Base-by-base conservation (phyloP, 2,329 filamentous ascomycete genomes). In the Colletotrichum truncatum region DNA sequence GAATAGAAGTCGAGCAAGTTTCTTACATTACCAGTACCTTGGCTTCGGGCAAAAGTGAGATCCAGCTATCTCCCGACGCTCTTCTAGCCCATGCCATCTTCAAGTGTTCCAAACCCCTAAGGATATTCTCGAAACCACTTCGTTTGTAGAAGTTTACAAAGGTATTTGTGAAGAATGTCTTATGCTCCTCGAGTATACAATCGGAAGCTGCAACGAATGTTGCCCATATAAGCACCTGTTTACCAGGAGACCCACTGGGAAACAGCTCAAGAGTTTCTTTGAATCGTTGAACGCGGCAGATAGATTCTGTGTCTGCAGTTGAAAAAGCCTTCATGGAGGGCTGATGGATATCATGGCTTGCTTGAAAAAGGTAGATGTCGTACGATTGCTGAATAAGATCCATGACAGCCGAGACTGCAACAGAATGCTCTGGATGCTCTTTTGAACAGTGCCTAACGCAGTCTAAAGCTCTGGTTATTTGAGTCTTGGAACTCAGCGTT, bases 141-240 rank as follows among this genome's bases (percentile, higher is more conserved):
- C 72, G n/a, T 0, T 65, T 57, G 26, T 73, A 69, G 3, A 71
- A 72, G 1, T 52, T 11, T 6, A 54, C 34, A 0, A 75, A 21
- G 0, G 67, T 51, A 0, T 58, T 53, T 25, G 71, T 68, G 2
- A 75, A 75, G 25, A 70, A 75, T 0, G 12, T 6, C 18, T 70
- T 73, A 32, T 75, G 73, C 25, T 74, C 72, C 1, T 70, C 68
- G 3, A 73, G 54, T 1, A 70, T 61, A 0, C 71, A 72, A 14
- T 71, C 72, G 0, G 73, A 75, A 0, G 73, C 73, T 0, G 72
- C 73, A 0, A 75, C 68, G 21, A 75, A 75, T 0, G 72, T 73
- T 0, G 72, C 71, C 73, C 73, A 75, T 1, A 75, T 52, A 2
- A 75, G 48, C 23, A 75, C 73, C 3, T 72, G 70, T 0, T 68